Conservation (phyloP, 345 rosid species). For the Rhizophora apiculata region DNA sequence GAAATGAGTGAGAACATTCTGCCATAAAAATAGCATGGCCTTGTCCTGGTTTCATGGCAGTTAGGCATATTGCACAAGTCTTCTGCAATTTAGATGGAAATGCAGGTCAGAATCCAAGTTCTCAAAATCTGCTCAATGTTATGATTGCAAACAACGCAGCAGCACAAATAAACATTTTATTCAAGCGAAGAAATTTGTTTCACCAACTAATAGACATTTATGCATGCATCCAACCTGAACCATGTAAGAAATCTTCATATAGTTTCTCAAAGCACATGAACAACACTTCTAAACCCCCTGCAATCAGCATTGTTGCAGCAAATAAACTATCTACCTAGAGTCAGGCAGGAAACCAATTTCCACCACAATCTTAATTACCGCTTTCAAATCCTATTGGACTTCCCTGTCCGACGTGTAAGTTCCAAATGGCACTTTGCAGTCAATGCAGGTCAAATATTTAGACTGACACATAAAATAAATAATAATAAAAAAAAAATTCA, state of each 20-base stretch:
- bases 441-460: slow-evolving; percentile 43
- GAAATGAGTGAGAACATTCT: slow-evolving; percentile 32
- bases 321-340: too few relatives aligned
- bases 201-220: not conserved
- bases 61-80: slow-evolving; percentile 35
- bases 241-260: not conserved
- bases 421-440: slow-evolving; percentile 32
- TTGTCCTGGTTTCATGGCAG: slow-evolving; percentile 24
- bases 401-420: not conserved
- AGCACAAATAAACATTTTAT: not conserved
- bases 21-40: slow-evolving; percentile 32
- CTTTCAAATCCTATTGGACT: not conserved
- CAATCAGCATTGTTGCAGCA: too few relatives aligned
- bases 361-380: too few relatives aligned
- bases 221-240: not conserved
- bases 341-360: too few relatives aligned
- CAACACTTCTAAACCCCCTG: not conserved
- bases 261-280: not conserved
- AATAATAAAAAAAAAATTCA: not conserved
- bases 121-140: too few relatives aligned
- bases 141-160: not conserved
- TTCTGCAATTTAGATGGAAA: slow-evolving; percentile 50
- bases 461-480: slow-evolving; percentile 22
- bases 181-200: not conserved
- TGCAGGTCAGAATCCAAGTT: slow-evolving; percentile 16